phyloP scores from a whole-genome alignment of 2,329 filamentous ascomycete genomes.

The Xylariaceae sp. region DNA sequence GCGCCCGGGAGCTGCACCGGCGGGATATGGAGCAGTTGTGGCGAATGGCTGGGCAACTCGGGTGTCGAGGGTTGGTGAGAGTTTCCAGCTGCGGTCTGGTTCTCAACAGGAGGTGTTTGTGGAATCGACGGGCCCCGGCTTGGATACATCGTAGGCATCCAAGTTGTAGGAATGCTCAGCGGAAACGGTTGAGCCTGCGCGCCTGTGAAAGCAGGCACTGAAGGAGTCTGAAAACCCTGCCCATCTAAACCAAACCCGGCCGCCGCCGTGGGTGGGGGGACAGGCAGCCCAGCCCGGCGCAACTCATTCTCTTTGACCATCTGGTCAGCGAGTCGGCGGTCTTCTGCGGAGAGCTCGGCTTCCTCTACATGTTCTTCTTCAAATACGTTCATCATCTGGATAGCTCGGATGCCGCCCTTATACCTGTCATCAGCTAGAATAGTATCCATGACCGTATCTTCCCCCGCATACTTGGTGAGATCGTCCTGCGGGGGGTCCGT shows the following conservation, averaged over 20 bases:
- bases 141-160: too few species aligned
- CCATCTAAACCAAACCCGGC: too few species aligned
- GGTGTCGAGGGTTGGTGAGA: neutral
- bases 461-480: slow-evolving; percentile 47
- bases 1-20: slow-evolving; percentile 12
- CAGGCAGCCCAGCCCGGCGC: slow-evolving; percentile 16
- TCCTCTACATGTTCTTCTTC: slow-evolving; percentile 61
- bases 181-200: too few species aligned
- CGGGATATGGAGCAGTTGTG: slow-evolving; percentile 1
- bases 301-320: slow-evolving; percentile 26
- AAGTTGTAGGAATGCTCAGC: too few species aligned
- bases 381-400: slow-evolving; percentile 67
- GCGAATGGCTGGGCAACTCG: neutral
- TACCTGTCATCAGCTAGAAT: slow-evolving; percentile 33
- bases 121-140: too few species aligned
- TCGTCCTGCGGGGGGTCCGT: slow-evolving; percentile 46
- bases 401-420: slow-evolving; percentile 42
- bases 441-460: slow-evolving; percentile 56
- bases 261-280: too few species aligned
- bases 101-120: too few species aligned
- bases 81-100: too few species aligned
- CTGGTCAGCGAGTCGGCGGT: slow-evolving; percentile 49
- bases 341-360: slow-evolving; percentile 51
- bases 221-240: too few species aligned
- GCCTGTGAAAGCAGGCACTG: too few species aligned